Percentiles rank a stretch among this genome's conserved stretches.
Evolutionary conservation across 768 basidiomycete species (phyloP).

Genomic region (Mycena alexandri): DNA sequence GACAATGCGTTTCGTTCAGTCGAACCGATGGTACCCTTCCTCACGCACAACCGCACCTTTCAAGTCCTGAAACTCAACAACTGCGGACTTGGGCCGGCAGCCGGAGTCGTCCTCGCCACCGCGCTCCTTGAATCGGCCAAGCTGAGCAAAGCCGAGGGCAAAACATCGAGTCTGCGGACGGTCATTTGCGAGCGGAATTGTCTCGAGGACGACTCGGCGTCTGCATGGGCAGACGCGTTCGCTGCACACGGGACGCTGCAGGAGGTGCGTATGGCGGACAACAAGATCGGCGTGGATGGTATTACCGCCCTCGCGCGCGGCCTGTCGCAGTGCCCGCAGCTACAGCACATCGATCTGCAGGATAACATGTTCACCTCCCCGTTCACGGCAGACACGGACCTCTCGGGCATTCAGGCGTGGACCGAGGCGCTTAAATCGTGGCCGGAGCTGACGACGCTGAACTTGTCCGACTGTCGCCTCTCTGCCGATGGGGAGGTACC

Average conservation of each 20-base stretch:
- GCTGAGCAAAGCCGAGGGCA: constrained; percentile 73
- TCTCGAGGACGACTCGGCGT: constrained; percentile 91
- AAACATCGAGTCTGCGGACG: constrained; percentile 77
- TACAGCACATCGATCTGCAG: constrained; percentile 90
- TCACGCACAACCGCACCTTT: constrained; percentile 85
- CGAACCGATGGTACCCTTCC: constrained; percentile 92
- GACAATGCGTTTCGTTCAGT: constrained; percentile 98
- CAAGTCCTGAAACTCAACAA: constrained; percentile 93
- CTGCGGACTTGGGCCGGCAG: constrained; percentile 94
- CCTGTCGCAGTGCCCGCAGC: constrained; percentile 70
- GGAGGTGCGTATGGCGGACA: constrained; percentile 96
- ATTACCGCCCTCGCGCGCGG: constrained; percentile 84
- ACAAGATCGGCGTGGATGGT: constrained; percentile 95
- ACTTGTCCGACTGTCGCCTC: constrained; percentile 93
- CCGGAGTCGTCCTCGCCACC: constrained; percentile 86
- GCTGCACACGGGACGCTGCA: constrained; percentile 83
- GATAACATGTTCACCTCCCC: too few relatives aligned
- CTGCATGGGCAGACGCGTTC: constrained; percentile 89
- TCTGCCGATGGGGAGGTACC: constrained; percentile 86
- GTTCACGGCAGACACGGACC: constrained; percentile 71
- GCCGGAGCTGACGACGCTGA: constrained; percentile 80
- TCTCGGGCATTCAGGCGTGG: constrained; percentile 66
- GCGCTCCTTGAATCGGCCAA: constrained; percentile 85
- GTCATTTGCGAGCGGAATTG: constrained; percentile 96
- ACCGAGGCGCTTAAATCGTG: constrained; percentile 76